These are phyloP conservation scores for Prosopis cineraria DNA, from an alignment of 306 rosid genomes.

Conservation along the genomic window DNA sequence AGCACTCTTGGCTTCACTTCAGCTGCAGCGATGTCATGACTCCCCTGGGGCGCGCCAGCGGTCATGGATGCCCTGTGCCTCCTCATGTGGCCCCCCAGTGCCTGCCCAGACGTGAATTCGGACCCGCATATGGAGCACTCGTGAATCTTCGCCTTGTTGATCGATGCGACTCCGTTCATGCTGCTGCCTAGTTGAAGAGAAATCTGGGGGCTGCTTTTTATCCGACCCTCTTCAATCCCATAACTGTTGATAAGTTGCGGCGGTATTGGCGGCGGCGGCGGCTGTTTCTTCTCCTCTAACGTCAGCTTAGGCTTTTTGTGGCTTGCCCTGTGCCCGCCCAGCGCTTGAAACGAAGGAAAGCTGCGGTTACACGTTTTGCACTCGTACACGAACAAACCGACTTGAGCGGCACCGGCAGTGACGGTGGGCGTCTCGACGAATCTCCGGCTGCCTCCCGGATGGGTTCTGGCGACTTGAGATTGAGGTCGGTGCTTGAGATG, in stretches of 20 bases:
- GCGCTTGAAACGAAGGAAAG: constrained; percentile 96
- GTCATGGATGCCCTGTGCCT: constrained; percentile 59
- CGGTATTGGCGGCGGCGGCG: not conserved
- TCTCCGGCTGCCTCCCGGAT: not conserved
- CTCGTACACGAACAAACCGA: constrained; percentile 58
- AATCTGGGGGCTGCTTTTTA: constrained; percentile 3
- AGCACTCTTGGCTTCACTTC: constrained; percentile 47
- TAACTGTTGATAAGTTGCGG: not conserved
- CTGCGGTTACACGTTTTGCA: constrained; percentile 91
- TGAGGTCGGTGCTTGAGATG: not conserved
- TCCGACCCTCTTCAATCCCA: constrained; percentile 33
- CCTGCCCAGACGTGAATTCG: constrained; percentile 89
- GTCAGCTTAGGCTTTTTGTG: constrained; percentile 65
- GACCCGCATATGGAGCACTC: constrained; percentile 94
- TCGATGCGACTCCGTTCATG: not conserved
- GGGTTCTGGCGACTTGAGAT: not conserved
- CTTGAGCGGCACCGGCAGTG: not conserved
- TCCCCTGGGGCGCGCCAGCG: not conserved
- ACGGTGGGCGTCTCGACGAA: not conserved
- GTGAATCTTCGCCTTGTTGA: constrained; percentile 56
- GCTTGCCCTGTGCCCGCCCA: constrained; percentile 97
- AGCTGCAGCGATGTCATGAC: not conserved
- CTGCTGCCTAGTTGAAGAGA: constrained; percentile 39
- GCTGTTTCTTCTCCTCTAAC: constrained; percentile 37
- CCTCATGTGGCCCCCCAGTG: constrained; percentile 96